A percentile compares a stretch with the other conserved stretches of the same genome.
Conservation (phyloP, 495 filamentous ascomycete genomes). For the Tetracladium marchalianum region DNA sequence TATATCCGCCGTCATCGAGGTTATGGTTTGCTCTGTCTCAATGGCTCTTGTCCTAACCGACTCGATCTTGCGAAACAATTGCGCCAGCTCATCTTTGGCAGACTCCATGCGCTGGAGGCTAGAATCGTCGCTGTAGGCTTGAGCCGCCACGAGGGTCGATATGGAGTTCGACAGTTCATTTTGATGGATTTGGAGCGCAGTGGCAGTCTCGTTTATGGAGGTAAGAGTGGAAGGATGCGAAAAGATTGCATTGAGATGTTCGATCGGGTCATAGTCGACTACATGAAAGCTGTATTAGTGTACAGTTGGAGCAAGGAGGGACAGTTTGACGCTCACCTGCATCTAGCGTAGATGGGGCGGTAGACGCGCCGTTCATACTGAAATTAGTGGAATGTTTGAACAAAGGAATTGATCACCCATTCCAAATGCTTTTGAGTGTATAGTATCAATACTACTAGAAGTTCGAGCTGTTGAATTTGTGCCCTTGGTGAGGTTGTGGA, state of each 20-base stretch:
- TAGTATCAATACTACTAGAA: not conserved
- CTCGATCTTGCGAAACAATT: conserved; percentile 93
- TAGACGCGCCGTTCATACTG: conserved; percentile 35
- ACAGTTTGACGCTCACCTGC: conserved; percentile 29
- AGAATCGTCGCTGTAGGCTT: conserved; percentile 78
- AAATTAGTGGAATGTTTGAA: not conserved
- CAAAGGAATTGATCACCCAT: not conserved
- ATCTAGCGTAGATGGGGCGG: conserved; percentile 36
- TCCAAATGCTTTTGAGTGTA: not conserved
- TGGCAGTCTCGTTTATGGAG: conserved; percentile 61
- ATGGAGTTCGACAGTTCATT: conserved; percentile 81
- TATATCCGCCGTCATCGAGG: conserved; percentile 98
- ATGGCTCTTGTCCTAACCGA: conserved; percentile 81
- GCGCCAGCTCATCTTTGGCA: conserved; percentile 79
- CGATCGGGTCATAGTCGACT: conserved; percentile 92
- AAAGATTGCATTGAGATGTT: conserved; percentile 90
- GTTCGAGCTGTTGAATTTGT: not conserved
- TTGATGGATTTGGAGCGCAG: conserved; percentile 65
- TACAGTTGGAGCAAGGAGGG: not conserved
- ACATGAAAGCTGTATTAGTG: conserved; percentile 10
- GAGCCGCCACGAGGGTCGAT: conserved; percentile 60
- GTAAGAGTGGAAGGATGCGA: conserved; percentile 81
- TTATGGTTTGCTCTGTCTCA: conserved; percentile 90
- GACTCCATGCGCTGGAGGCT: conserved; percentile 82
- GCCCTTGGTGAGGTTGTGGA: not conserved